Conservation (phyloP, 371 early-diverging fungal species). For the Mortierella polycephala region DNA sequence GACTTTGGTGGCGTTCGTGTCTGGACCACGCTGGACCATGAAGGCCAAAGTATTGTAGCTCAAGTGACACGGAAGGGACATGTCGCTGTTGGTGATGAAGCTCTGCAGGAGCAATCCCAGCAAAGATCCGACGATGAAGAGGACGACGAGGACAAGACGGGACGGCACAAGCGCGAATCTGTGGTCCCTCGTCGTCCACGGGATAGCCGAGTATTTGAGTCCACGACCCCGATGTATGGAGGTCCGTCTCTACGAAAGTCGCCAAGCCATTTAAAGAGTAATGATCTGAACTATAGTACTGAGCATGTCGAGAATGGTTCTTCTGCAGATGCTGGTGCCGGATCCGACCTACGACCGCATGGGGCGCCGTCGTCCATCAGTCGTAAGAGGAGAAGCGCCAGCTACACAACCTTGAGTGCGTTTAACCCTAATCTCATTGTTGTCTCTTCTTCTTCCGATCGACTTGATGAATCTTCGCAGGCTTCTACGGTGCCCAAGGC, state of each 20-base stretch:
- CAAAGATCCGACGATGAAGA: slow-evolving; percentile 6
- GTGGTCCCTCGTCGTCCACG: slow-evolving; percentile 24
- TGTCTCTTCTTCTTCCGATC: slow-evolving; percentile 45
- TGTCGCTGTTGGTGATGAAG: neutral
- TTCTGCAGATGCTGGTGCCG: slow-evolving; percentile 32
- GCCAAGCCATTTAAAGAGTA: slow-evolving; percentile 41
- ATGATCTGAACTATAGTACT: slow-evolving; percentile 30
- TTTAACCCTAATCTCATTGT: slow-evolving; percentile 51
- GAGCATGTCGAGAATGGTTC: slow-evolving; percentile 35
- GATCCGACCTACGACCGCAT: slow-evolving; percentile 44
- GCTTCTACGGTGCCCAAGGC: slow-evolving; percentile 29
- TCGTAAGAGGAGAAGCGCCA: slow-evolving; percentile 55
- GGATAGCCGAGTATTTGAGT: slow-evolving; percentile 28
- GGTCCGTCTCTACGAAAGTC: slow-evolving; percentile 37
- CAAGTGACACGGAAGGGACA: slow-evolving; percentile 46
- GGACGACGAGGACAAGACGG: slow-evolving; percentile 9
- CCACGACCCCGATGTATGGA: slow-evolving; percentile 20
- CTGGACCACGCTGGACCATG: slow-evolving; percentile 44
- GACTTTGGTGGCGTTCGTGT: slow-evolving; percentile 50
- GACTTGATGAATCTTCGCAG: slow-evolving; percentile 24
- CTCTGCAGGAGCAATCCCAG: slow-evolving; percentile 5
- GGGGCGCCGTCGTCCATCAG: slow-evolving; percentile 33
- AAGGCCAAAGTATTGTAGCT: slow-evolving; percentile 43
- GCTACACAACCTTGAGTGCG: slow-evolving; percentile 45
- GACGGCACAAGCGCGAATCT: slow-evolving; percentile 15